Evolutionary conservation across 2,329 filamentous ascomycete genomes (phyloP).

Genomic region (Sporothrix variecibatus): DNA sequence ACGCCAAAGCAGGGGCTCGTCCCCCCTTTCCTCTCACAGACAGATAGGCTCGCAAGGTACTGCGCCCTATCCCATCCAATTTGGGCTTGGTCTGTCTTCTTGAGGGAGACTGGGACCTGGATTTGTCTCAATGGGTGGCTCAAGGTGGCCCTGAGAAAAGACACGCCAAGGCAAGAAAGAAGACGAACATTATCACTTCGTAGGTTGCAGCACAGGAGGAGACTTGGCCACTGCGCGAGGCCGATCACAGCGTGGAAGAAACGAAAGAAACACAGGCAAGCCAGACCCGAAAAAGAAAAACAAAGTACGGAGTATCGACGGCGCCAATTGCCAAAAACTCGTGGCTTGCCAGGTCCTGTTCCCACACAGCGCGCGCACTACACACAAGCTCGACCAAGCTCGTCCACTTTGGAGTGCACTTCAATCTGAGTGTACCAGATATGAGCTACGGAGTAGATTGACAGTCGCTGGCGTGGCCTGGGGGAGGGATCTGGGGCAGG

Average conservation of each 20-base stretch:
- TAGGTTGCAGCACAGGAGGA: not conserved
- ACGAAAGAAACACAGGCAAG: not conserved
- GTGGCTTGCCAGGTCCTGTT: constrained; percentile 23
- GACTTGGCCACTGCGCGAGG: constrained; percentile 1
- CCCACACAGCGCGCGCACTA: constrained; percentile 20
- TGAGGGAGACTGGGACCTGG: not conserved
- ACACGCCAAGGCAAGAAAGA: not conserved
- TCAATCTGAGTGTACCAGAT: not conserved
- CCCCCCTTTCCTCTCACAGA: not conserved
- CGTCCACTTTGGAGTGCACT: not conserved
- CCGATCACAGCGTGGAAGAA: constrained; percentile 10
- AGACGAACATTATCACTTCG: not conserved
- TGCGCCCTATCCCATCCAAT: not conserved
- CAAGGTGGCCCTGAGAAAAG: not conserved
- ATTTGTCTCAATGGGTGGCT: constrained; percentile 1
- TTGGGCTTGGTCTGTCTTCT: not conserved
- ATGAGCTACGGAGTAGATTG: not conserved
- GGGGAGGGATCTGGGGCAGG: constrained; percentile 9
- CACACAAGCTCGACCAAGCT: constrained; percentile 14
- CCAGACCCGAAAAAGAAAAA: constrained; percentile 4
- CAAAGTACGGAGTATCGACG: not conserved
- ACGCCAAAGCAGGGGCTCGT: constrained; percentile 8
- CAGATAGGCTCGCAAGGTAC: not conserved
- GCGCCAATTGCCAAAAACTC: constrained; percentile 17
- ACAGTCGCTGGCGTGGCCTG: not conserved